Percentiles rank a stretch among this genome's conserved stretches.
phyloP scores from a whole-genome alignment of 768 basidiomycete species.

The Xerocomus brunneocitrinus region DNA sequence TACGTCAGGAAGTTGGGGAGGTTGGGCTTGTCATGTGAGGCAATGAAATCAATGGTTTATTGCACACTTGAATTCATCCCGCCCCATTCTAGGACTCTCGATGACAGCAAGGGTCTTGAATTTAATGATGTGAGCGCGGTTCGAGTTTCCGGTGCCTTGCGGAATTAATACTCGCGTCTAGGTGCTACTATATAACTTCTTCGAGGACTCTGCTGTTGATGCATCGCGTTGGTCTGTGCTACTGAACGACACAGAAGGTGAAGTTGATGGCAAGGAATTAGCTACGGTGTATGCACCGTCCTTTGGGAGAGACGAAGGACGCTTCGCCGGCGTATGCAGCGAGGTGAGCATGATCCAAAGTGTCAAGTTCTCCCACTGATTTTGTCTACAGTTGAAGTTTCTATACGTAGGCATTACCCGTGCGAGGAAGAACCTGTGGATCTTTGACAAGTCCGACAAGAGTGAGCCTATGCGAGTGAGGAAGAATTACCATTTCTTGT shows the following conservation, averaged over 20 bases:
- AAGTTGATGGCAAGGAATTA: conserved; percentile 10
- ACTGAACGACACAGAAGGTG: conserved; percentile 37
- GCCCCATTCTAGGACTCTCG: conserved; percentile 23
- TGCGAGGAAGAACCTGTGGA: conserved; percentile 66
- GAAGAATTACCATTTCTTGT: neutral
- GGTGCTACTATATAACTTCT: conserved; percentile 76
- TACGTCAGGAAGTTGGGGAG: conserved; percentile 51
- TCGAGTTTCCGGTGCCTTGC: no score
- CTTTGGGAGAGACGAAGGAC: conserved; percentile 35
- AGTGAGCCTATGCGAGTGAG: conserved; percentile 54
- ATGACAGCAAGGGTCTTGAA: conserved; percentile 31
- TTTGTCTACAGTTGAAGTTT: conserved; percentile 48
- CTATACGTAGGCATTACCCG: conserved; percentile 70
- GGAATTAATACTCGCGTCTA: conserved; percentile 20
- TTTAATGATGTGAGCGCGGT: conserved; percentile 16
- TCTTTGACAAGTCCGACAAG: conserved; percentile 56
- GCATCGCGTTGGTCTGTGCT: conserved; percentile 57
- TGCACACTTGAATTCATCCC: neutral
- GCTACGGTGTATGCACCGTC: conserved; percentile 33
- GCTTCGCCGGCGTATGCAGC: conserved; percentile 50
- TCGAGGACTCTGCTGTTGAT: conserved; percentile 54
- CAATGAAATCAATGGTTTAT: neutral
- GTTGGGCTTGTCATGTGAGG: conserved; percentile 57
- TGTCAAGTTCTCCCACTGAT: neutral
- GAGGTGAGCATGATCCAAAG: conserved; percentile 40